Evolutionary conservation across 2,329 filamentous ascomycete genomes (phyloP), one percentile per base, ranked within the genome.

Genomic region (Botrytis tulipae): DNA sequence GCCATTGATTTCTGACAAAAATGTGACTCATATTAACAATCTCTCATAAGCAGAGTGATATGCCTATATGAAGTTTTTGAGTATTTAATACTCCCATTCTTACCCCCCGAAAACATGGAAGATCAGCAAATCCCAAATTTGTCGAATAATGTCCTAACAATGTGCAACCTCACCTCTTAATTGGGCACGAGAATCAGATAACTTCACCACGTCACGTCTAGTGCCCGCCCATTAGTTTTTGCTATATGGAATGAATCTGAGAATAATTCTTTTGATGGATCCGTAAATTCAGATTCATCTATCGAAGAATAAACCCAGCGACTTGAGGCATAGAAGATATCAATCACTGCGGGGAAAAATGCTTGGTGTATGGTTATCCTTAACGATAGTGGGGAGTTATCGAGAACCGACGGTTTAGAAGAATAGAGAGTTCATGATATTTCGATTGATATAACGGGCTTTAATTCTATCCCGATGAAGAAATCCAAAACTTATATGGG

Each of bases 181-280:
- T 40, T 40, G 22, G 35, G 70, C 73, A 37, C 60, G 69, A n/a
- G 69, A 69, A 69, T 68, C 69, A 37, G 70, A 75, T 48, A n/a
- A 25, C 4, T 57, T 74, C 37, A 42, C 5, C 35, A 75, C 73
- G 1, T 73, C 74, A 32, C 74, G 61, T 29, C 72, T 40, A 72
- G 74, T 44, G 73, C 72, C 7, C 32, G 14, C 2, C 29, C 73
- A 20, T 69, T 72, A 40, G 42, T 37, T 2, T 40, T 51, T 8
- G 51, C 77, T 10, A 44, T 77, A 32, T 72, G 76, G 10, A 74
- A 63, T 9, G 63, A 78, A 14, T 77, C 40, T 8, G n/a, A 70
- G 18, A 75, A 75, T 35, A 74, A 71, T 25, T 54, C 72, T 9
- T 76, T 74, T 40, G 75, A 73, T 20, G 72, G 70, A 25, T 70